Base-by-base conservation (phyloP, 331 rosid species). In the Dryas integrifolia region DNA sequence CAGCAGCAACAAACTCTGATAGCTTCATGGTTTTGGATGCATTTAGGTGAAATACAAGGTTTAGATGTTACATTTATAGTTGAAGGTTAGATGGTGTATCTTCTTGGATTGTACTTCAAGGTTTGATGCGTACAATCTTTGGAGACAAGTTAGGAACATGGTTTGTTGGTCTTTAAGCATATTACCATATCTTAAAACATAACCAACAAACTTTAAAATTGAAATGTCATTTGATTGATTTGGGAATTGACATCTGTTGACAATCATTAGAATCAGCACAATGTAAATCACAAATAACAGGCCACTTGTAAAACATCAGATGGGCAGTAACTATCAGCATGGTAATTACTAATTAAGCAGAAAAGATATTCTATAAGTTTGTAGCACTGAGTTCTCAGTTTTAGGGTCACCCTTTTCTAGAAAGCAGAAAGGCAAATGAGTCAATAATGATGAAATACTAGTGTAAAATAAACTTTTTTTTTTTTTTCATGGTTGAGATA, bases 81-180 rank as follows among this genome's bases (percentile, higher is more conserved):
- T 13, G 44, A 41, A 50, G 15, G 3, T 1, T 72, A 13, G 11
- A 74, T 35, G 62, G 16, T 43, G n/a, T n/a, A 26, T 63, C 48
- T 73, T 77, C 85, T 90, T 88, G 44, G 72, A 87, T 85, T 91
- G 83, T 52, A 85, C 87, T 85, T 80, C 39, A 87, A 85, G 92
- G 21, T 73, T 82, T 72, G 78, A 65, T 65, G 77, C 73, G 82
- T 79, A 48, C 69, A 76, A 70, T 75, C 92, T 83, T 87, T 3
- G 50, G 48, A 81, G 63, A 61, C 77, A 85, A 83, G 88, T 59
- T 66, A 83, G 39, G 51, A 47, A 14, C 21, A 41, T 45, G 53
- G 61, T 47, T 75, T 52, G 26, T 55, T 77, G 61, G 82, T 35
- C 60, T 48, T 66, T 3, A 72, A 84, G 82, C 81, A 69, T 0